These are phyloP conservation scores for Penicillium coffeae DNA, from an alignment of 495 filamentous ascomycete genomes.

Conservation along the genomic window DNA sequence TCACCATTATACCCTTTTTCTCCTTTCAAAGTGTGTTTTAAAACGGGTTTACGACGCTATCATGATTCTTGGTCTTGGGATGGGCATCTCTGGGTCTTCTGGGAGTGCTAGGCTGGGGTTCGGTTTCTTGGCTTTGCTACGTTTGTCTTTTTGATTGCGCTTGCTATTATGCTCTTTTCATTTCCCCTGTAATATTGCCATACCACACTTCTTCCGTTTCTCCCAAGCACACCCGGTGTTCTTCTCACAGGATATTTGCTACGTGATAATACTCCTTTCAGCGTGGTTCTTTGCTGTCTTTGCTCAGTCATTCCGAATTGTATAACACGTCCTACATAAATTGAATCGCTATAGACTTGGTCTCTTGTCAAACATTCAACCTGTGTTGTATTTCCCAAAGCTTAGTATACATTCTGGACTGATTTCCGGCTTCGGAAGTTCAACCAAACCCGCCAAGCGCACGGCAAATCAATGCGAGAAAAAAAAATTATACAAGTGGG, in stretches of 20 bases:
- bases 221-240: too few species aligned
- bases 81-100: slow-evolving; percentile 19
- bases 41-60: slow-evolving; percentile 11
- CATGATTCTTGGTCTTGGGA: slow-evolving; percentile 8
- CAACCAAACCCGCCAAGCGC: too few species aligned
- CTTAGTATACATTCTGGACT: too few species aligned
- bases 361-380: too few species aligned
- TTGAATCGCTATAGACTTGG: too few species aligned
- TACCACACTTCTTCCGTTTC: slow-evolving; percentile 12
- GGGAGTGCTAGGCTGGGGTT: slow-evolving; percentile 13
- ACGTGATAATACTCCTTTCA: not conserved
- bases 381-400: too few species aligned
- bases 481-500: too few species aligned
- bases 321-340: not conserved
- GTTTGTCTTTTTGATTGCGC: slow-evolving; percentile 7
- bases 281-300: not conserved
- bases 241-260: not conserved
- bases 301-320: not conserved
- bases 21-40: slow-evolving; percentile 15
- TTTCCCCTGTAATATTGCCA: slow-evolving; percentile 19
- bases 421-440: too few species aligned
- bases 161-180: slow-evolving; percentile 7
- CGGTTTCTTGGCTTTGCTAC: slow-evolving; percentile 12
- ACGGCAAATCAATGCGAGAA: too few species aligned
- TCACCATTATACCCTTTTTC: slow-evolving; percentile 15